A percentile compares a stretch with the other conserved stretches of the same genome.
These are phyloP conservation scores for Cryptosporidium meleagridis DNA, from an alignment of 169 alveolate genomes.

Conservation along the genomic window DNA sequence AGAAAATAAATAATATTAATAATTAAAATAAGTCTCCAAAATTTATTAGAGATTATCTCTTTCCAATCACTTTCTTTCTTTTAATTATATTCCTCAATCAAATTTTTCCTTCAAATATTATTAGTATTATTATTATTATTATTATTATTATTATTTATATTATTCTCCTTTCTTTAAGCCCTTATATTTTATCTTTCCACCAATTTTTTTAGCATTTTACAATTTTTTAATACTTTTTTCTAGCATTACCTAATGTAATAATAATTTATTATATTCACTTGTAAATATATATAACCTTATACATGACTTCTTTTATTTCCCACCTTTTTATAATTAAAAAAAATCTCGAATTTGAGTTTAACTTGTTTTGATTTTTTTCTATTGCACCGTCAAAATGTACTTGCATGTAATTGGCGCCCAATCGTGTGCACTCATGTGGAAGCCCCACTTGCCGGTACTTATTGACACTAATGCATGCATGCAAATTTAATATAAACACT, in stretches of 20 bases:
- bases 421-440: not conserved
- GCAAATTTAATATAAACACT: not conserved
- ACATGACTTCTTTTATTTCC: not conserved
- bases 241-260: not conserved
- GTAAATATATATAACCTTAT: not conserved
- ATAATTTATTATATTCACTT: not conserved
- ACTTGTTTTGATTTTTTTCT: not conserved
- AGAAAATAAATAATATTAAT: too few relatives aligned
- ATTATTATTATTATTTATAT: not conserved
- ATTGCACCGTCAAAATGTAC: not conserved
- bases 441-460: not conserved
- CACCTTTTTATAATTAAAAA: not conserved
- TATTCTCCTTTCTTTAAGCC: not conserved
- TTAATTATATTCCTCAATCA: too few relatives aligned
- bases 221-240: not conserved
- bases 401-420: not conserved
- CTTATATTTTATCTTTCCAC: not conserved
- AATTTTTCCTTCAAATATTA: too few relatives aligned
- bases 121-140: not conserved
- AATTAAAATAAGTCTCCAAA: too few relatives aligned
- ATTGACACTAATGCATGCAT: not conserved
- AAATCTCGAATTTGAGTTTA: slow-evolving; percentile 18
- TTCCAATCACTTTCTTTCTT: too few relatives aligned
- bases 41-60: too few relatives aligned
- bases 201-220: not conserved